Conservation (phyloP, 768 basidiomycete species). For the Collybia sp. region DNA sequence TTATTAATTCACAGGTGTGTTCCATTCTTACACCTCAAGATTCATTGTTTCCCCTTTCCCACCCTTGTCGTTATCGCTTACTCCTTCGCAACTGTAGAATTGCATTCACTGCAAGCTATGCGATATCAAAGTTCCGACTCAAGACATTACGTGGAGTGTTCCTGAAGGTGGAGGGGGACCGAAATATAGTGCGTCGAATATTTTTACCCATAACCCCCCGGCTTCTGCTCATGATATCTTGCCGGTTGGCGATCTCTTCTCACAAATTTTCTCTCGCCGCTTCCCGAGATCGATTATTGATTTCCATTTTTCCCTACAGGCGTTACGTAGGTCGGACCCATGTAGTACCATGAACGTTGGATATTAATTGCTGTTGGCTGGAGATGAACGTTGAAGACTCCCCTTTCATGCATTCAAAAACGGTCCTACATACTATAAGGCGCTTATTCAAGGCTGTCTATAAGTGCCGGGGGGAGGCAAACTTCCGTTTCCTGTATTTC, state of each 20-base stretch:
- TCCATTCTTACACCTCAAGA: background rate
- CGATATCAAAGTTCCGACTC: constrained; percentile 93
- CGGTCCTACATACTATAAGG: no score
- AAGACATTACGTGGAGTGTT: constrained; percentile 96
- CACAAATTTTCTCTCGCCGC: no score
- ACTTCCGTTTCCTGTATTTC: no score
- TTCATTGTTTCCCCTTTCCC: constrained; percentile 1
- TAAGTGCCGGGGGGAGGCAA: no score
- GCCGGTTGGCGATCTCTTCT: no score
- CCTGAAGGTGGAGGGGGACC: constrained; percentile 97
- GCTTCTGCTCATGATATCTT: no score
- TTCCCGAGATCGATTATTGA: background rate
- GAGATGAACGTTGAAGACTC: no score
- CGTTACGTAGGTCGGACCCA: background rate
- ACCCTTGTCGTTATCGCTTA: constrained; percentile 4
- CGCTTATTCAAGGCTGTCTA: no score
- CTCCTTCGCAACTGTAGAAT: constrained; percentile 45
- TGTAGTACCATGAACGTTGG: no score
- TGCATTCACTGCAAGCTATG: constrained; percentile 95
- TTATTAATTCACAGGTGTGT: constrained; percentile 94
- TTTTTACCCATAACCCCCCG: background rate
- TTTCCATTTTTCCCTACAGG: background rate
- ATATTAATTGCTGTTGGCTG: no score
- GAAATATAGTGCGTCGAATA: constrained; percentile 77
- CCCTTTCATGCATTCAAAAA: no score